phyloP scores from a whole-genome alignment of 2,329 filamentous ascomycete species.

The Pezicula carpinea region DNA sequence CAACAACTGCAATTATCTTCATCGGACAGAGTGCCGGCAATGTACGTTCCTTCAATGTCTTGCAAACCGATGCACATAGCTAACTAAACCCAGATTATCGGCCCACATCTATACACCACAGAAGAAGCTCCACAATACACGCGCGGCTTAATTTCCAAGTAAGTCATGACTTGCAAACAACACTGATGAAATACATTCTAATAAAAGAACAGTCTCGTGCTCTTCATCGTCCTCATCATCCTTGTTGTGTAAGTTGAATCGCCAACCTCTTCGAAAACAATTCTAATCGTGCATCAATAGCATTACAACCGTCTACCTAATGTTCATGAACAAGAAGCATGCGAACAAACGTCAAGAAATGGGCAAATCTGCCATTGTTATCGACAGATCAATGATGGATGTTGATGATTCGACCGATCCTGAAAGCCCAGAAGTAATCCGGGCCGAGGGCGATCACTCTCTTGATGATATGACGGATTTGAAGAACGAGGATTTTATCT shows the following conservation, averaged over 20 bases:
- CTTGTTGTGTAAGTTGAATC: constrained; percentile 37
- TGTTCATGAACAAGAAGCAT: constrained; percentile 50
- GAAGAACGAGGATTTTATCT: constrained; percentile 61
- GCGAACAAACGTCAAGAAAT: constrained; percentile 47
- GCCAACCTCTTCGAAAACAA: constrained; percentile 3
- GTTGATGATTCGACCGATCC: constrained; percentile 21
- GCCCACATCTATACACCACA: constrained; percentile 59
- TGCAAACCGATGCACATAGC: neutral
- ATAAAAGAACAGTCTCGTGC: constrained; percentile 35
- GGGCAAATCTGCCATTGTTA: constrained; percentile 53
- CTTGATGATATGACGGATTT: constrained; percentile 57
- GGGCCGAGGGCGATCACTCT: constrained; percentile 38
- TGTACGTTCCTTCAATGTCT: constrained; percentile 17
- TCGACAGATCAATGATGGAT: constrained; percentile 56
- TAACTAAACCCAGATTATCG: constrained; percentile 42
- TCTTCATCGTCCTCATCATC: constrained; percentile 56
- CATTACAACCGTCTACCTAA: constrained; percentile 41
- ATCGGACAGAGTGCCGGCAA: constrained; percentile 63
- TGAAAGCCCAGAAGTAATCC: constrained; percentile 27
- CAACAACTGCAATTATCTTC: constrained; percentile 59
- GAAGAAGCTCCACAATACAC: constrained; percentile 54
- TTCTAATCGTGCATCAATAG: constrained; percentile 11
- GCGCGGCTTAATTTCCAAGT: constrained; percentile 54
- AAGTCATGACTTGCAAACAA: constrained; percentile 6
- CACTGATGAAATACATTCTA: neutral